Conservation (phyloP, 2,329 filamentous ascomycete species). For the Xylaria sp. region DNA sequence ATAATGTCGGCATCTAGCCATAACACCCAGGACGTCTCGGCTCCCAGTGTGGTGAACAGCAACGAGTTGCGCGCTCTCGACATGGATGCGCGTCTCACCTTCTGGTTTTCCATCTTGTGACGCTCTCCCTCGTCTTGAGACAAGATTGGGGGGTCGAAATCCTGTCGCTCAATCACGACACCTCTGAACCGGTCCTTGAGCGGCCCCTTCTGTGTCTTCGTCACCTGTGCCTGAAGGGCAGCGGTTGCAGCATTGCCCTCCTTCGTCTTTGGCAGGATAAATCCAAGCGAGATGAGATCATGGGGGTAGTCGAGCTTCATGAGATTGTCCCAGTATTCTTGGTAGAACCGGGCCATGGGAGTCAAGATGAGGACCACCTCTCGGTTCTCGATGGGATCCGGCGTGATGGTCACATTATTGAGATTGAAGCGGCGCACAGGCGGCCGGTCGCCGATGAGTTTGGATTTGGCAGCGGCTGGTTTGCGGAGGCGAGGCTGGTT, state of each 20-base stretch:
- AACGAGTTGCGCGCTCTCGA: slow-evolving; percentile 92
- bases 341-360: slow-evolving; percentile 92
- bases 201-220: slow-evolving; percentile 84
- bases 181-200: slow-evolving; percentile 88
- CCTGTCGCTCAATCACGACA: slow-evolving; percentile 93
- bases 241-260: slow-evolving; percentile 90
- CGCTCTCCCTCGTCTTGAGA: slow-evolving; percentile 90
- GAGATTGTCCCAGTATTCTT: slow-evolving; percentile 95
- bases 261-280: slow-evolving; percentile 93
- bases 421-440: slow-evolving; percentile 94
- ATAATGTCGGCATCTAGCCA: slow-evolving; percentile 95
- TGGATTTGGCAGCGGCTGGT: slow-evolving; percentile 60
- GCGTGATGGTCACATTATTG: slow-evolving; percentile 90
- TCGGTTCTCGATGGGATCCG: slow-evolving; percentile 78
- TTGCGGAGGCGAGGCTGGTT: slow-evolving; percentile 73
- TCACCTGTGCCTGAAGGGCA: slow-evolving; percentile 84
- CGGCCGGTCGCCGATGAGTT: slow-evolving; percentile 71
- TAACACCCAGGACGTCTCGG: slow-evolving; percentile 92
- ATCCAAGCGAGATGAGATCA: slow-evolving; percentile 92
- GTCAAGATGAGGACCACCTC: slow-evolving; percentile 93
- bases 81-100: slow-evolving; percentile 87
- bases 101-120: slow-evolving; percentile 92
- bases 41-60: slow-evolving; percentile 93
- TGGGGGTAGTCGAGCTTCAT: slow-evolving; percentile 87
- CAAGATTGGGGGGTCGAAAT: slow-evolving; percentile 83